phyloP scores from a whole-genome alignment of 2,329 filamentous ascomycete species.

The Diaporthe helianthi region DNA sequence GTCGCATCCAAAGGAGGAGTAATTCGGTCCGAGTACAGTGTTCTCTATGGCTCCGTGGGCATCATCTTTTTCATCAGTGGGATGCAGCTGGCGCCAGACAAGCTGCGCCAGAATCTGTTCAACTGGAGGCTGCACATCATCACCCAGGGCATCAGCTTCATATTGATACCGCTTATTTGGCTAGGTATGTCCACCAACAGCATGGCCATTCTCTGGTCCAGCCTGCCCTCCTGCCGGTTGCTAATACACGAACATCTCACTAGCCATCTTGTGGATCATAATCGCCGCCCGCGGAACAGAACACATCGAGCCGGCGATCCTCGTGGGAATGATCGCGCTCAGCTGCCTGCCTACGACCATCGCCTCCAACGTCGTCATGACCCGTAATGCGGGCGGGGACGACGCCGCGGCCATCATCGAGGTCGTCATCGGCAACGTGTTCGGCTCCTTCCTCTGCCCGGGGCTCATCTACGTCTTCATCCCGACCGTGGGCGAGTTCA shows the following conservation, averaged over 20 bases:
- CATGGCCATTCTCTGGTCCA: neutral
- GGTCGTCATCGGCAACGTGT: constrained; percentile 73
- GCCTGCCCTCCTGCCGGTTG: neutral
- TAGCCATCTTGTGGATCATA: constrained; percentile 56
- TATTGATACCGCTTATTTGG: constrained; percentile 69
- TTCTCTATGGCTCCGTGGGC: constrained; percentile 73
- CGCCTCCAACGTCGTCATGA: constrained; percentile 78
- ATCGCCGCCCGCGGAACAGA: constrained; percentile 58
- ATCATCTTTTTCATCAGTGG: constrained; percentile 77
- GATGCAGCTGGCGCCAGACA: constrained; percentile 68
- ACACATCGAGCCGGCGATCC: constrained; percentile 67
- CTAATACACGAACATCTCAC: constrained; percentile 33
- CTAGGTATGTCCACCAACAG: constrained; percentile 51
- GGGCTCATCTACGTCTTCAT: constrained; percentile 68
- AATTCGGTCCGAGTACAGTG: constrained; percentile 62
- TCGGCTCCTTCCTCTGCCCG: constrained; percentile 72
- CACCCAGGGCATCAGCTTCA: constrained; percentile 71
- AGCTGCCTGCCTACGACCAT: constrained; percentile 77
- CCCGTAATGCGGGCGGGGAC: constrained; percentile 71
- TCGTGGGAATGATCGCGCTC: constrained; percentile 72
- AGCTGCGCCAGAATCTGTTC: constrained; percentile 65
- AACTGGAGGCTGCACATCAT: constrained; percentile 74
- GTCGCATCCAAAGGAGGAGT: constrained; percentile 56
- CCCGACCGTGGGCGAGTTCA: constrained; percentile 56
- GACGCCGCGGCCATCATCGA: constrained; percentile 71